Evolutionary conservation across 2,329 filamentous ascomycete genomes (phyloP).

Genomic region (Calonectria ilicicola): DNA sequence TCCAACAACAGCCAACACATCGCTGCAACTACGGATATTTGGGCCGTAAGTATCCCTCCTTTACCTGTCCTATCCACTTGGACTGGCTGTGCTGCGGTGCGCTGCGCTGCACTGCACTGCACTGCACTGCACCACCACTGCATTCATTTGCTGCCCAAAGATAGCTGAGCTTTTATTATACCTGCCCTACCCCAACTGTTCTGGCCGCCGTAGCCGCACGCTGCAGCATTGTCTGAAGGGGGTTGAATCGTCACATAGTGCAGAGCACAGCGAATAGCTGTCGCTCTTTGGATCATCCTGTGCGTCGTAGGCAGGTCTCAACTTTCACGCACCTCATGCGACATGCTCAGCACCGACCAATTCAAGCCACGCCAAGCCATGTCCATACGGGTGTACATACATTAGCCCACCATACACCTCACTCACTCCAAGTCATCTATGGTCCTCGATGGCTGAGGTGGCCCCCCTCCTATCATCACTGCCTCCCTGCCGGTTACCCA

Average conservation of each 20-base stretch:
- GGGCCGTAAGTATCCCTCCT: conserved; percentile 13
- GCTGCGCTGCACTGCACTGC: background rate
- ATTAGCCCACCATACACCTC: conserved; percentile 6
- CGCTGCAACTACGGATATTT: conserved; percentile 12
- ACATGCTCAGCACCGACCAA: conserved; percentile 7
- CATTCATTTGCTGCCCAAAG: conserved; percentile 7
- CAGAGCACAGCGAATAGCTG: conserved; percentile 13
- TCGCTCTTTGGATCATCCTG: conserved; percentile 30
- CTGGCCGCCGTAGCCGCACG: conserved; percentile 34
- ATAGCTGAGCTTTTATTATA: conserved; percentile 27
- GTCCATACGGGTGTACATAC: background rate
- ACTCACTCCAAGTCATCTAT: background rate
- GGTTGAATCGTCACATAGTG: background rate
- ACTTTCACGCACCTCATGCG: conserved; percentile 10
- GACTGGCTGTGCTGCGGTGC: conserved; percentile 2
- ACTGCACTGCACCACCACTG: background rate
- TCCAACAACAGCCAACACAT: conserved; percentile 5
- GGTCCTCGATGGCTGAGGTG: background rate
- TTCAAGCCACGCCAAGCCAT: background rate
- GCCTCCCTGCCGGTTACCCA: background rate
- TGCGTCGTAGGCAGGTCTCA: conserved; percentile 19
- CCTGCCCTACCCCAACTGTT: background rate
- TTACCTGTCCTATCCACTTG: background rate
- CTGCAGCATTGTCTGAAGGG: conserved; percentile 21
- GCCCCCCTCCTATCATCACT: conserved; percentile 2